A percentile compares a stretch with the other conserved stretches of the same genome.
phyloP scores from a whole-genome alignment of 2,329 filamentous ascomycete species.

The Xylaria multiplex region DNA sequence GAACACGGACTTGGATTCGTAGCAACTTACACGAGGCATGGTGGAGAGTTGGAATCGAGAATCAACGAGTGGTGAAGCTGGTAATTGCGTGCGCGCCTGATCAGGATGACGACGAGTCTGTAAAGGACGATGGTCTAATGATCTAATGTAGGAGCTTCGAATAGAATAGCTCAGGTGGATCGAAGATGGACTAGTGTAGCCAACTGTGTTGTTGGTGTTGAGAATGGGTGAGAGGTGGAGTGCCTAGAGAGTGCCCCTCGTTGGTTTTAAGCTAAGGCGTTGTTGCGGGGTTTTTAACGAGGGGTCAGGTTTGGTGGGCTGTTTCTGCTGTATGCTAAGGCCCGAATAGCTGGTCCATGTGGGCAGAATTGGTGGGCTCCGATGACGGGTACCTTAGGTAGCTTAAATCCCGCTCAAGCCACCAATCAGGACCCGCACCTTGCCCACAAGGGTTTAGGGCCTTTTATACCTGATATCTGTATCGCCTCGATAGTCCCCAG shows the following conservation, averaged over 20 bases:
- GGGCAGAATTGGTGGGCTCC: slow-evolving; percentile 17
- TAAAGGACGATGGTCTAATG: slow-evolving; percentile 11
- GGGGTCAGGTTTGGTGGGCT: slow-evolving; percentile 23
- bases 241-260: slow-evolving; percentile 36
- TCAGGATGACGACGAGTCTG: slow-evolving; percentile 11
- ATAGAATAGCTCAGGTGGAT: slow-evolving; percentile 33
- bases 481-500: background rate
- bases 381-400: slow-evolving; percentile 14
- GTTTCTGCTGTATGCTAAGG: slow-evolving; percentile 1
- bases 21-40: slow-evolving; percentile 50
- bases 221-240: slow-evolving; percentile 29
- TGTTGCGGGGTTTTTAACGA: slow-evolving; percentile 31
- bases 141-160: slow-evolving; percentile 5
- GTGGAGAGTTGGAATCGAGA: slow-evolving; percentile 37
- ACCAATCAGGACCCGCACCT: slow-evolving; percentile 23
- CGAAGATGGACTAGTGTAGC: slow-evolving; percentile 33
- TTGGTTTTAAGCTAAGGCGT: slow-evolving; percentile 26
- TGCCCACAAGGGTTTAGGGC: slow-evolving; percentile 25
- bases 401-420: slow-evolving; percentile 33
- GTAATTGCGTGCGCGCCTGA: slow-evolving; percentile 3
- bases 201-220: slow-evolving; percentile 18
- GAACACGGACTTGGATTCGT: background rate
- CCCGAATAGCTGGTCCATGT: slow-evolving; percentile 1
- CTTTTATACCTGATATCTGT: background rate
- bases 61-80: slow-evolving; percentile 9